phyloP scores from a whole-genome alignment of 1,139 yeast genomes.

The Scheffersomyces illinoinensis region DNA sequence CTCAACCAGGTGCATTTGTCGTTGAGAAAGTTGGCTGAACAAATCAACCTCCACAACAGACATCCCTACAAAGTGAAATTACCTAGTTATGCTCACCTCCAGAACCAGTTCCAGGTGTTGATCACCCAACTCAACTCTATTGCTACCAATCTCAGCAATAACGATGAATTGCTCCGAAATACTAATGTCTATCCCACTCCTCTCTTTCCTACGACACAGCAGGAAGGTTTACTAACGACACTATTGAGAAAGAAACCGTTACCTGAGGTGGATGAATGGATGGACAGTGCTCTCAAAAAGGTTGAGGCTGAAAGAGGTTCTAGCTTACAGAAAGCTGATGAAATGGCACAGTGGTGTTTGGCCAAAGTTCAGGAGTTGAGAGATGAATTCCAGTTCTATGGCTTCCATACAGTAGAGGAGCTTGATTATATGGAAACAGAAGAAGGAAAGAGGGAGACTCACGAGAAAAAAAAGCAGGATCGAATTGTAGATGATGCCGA shows the following conservation, averaged over 20 bases:
- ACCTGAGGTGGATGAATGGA: slow-evolving; percentile 92
- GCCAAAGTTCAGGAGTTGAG: slow-evolving; percentile 51
- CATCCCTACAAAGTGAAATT: slow-evolving; percentile 38
- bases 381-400: slow-evolving; percentile 62
- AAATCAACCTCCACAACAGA: slow-evolving; percentile 41
- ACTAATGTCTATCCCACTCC: slow-evolving; percentile 85
- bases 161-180: slow-evolving; percentile 56
- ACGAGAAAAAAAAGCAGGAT: slow-evolving; percentile 27
- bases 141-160: slow-evolving; percentile 63
- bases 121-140: slow-evolving; percentile 79
- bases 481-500: slow-evolving; percentile 29
- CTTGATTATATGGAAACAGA: slow-evolving; percentile 37
- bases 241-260: slow-evolving; percentile 80
- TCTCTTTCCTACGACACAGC: slow-evolving; percentile 79
- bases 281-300: slow-evolving; percentile 53
- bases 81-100: slow-evolving; percentile 50
- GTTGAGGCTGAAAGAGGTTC: slow-evolving; percentile 25
- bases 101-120: slow-evolving; percentile 80
- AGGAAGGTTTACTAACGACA: slow-evolving; percentile 79
- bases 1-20: slow-evolving; percentile 48
- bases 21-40: slow-evolving; percentile 44
- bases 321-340: slow-evolving; percentile 44
- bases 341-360: slow-evolving; percentile 64
- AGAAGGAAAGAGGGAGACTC: slow-evolving; percentile 39
- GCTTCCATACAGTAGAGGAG: slow-evolving; percentile 57